phyloP scores from a whole-genome alignment of 2,329 filamentous ascomycete species.

The Arthroderma sp. region DNA sequence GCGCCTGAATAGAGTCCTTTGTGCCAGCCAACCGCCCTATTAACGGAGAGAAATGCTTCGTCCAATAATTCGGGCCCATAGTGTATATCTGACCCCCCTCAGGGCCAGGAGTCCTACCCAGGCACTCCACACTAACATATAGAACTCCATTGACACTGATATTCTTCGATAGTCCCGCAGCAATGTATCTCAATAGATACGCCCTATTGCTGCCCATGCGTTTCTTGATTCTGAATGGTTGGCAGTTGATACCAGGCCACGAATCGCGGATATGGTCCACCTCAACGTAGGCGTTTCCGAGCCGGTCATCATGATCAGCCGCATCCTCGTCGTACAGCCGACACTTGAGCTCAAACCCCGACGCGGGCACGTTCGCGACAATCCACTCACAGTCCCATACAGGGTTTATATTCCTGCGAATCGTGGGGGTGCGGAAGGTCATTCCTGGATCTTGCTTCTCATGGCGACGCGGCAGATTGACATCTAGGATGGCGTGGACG shows the following conservation, averaged over 20 bases:
- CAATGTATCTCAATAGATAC: conserved; percentile 58
- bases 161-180: conserved; percentile 47
- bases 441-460: conserved; percentile 67
- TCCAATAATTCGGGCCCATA: conserved; percentile 60
- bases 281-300: conserved; percentile 70
- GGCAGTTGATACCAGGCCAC: conserved; percentile 56
- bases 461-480: conserved; percentile 58
- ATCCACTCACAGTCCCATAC: conserved; percentile 78
- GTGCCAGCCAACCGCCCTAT: conserved; percentile 69
- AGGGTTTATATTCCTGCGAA: conserved; percentile 59
- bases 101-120: conserved; percentile 57
- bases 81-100: conserved; percentile 63
- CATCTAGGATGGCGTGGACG: conserved; percentile 60
- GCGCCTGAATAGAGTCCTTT: conserved; percentile 50
- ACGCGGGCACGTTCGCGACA: conserved; percentile 70
- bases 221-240: conserved; percentile 62
- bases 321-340: conserved; percentile 83
- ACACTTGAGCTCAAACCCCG: conserved; percentile 73
- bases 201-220: conserved; percentile 76
- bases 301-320: conserved; percentile 69
- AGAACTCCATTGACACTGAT: conserved; percentile 58
- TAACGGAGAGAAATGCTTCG: conserved; percentile 77
- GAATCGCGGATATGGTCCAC: conserved; percentile 46
- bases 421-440: conserved; percentile 60
- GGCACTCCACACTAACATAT: conserved; percentile 60